Conservation (phyloP, 176 grass and related monocot genomes). For the Avena sativa region DNA sequence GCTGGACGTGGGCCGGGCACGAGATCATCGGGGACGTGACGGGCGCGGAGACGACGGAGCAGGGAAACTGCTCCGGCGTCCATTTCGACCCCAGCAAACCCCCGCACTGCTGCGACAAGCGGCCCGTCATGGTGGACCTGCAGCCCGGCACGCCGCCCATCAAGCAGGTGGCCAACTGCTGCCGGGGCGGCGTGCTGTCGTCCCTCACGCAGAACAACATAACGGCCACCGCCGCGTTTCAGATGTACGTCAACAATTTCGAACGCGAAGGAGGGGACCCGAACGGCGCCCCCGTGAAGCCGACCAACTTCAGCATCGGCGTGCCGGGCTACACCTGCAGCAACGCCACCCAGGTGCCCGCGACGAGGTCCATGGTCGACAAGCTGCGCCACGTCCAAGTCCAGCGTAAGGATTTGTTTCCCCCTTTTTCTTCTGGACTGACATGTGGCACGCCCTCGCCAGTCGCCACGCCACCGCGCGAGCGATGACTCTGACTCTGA, state of each 20-base stretch:
- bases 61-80: conserved; percentile 58
- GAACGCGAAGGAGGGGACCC: neutral
- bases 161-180: conserved; percentile 61
- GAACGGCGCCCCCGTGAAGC: conserved; percentile 8
- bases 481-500: neutral
- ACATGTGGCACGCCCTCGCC: neutral
- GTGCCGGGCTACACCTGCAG: conserved; percentile 79
- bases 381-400: conserved; percentile 37
- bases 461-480: neutral
- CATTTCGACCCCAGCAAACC: neutral
- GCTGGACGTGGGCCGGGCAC: conserved; percentile 62
- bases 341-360: conserved; percentile 38
- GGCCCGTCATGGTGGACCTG: conserved; percentile 58
- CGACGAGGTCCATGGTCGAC: conserved; percentile 52
- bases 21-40: conserved; percentile 53
- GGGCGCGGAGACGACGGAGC: conserved; percentile 73
- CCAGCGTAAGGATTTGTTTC: conserved; percentile 39
- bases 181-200: conserved; percentile 65
- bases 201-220: conserved; percentile 46
- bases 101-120: conserved; percentile 66
- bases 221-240: conserved; percentile 41
- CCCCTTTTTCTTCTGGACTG: neutral
- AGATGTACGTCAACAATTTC: conserved; percentile 46
- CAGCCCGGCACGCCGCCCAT: conserved; percentile 51
- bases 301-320: conserved; percentile 61